Base-by-base conservation (phyloP, 2,329 filamentous ascomycete genomes). In the Blastomyces percursus region DNA sequence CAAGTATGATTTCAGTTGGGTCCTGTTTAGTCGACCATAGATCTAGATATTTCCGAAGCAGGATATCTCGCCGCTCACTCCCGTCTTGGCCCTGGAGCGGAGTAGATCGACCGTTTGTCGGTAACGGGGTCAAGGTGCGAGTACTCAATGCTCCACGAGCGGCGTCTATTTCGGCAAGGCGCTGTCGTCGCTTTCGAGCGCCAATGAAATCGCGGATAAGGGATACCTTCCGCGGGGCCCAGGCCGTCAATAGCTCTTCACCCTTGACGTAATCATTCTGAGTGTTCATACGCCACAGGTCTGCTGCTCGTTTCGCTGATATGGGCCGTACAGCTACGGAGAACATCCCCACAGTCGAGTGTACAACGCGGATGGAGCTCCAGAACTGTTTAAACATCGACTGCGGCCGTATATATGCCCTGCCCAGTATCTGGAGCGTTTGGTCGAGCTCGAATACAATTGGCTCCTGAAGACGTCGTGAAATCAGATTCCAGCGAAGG, bases 241-340 rank as follows among this genome's bases (percentile, higher is more conserved):
- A 99, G 62, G 86, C 86, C 2, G 81, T 86, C 48, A 99, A 80
- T 58, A 87, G 82, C 74, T 99, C 94, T 75, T 99, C 92, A 62
- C 94, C 94, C 74, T 96, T 96, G 69, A 99, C 90, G 71, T 96
- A 97, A 73, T 96, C 91, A 70, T 96, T 89, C 64, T 90, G 87
- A 19, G 92, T 97, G 74, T 91, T 95, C 86, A 97, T 91, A 61
- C 94, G 86, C 94, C 94, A 99, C 14, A 99, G 80, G 72, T 99
- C 94, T 2, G 91, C 91, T 0, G 91, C 90, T 56, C 90, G 85
- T 76, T 96, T 96, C 59, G 96, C 91, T 2, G 91, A 91, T 8
- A 90, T 87, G 0, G 94, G 94, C 38, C 91, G 87, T 74, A 97
- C 87, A 6, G 86, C 86, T 59, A 97, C 79, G 1, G 90, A 91